Evolutionary conservation across 371 early-diverging fungal species (phyloP).

Genomic region (Circinella umbellata): DNA sequence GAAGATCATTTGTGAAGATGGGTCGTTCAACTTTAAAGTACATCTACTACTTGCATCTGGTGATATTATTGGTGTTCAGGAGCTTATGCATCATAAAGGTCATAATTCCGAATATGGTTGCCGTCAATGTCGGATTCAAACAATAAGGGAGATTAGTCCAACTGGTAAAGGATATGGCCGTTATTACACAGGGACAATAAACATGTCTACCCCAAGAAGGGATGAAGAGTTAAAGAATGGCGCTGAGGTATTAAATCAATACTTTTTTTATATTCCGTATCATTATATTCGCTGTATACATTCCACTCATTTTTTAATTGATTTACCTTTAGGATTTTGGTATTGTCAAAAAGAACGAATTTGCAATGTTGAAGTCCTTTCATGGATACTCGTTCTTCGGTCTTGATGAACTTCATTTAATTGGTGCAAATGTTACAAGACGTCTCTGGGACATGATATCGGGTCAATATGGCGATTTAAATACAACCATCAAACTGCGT

Average conservation of each 20-base stretch:
- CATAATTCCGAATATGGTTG: background rate
- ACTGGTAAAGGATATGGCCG: slow-evolving; percentile 7
- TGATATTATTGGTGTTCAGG: slow-evolving; percentile 6
- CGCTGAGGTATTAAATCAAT: too few relatives aligned
- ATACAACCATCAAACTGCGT: background rate
- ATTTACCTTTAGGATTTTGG: background rate
- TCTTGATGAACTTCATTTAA: background rate
- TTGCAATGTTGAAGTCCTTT: background rate
- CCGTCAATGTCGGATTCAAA: background rate
- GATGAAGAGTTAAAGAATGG: background rate
- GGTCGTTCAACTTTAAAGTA: background rate
- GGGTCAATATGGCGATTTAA: background rate
- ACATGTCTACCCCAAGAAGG: background rate
- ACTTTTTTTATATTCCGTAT: too few relatives aligned
- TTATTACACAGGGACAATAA: background rate
- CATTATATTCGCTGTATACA: too few relatives aligned
- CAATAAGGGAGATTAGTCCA: background rate
- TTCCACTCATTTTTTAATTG: too few relatives aligned
- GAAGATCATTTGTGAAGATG: slow-evolving; percentile 1
- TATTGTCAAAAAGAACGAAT: background rate
- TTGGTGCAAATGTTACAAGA: background rate
- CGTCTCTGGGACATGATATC: background rate
- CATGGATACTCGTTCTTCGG: background rate
- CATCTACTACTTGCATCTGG: background rate
- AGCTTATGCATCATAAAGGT: background rate